Percentiles rank a stretch among this genome's conserved stretches.
These are phyloP conservation scores for Rhizomucor miehei DNA, from an alignment of 371 early-diverging fungal genomes.

Conservation along the genomic window DNA sequence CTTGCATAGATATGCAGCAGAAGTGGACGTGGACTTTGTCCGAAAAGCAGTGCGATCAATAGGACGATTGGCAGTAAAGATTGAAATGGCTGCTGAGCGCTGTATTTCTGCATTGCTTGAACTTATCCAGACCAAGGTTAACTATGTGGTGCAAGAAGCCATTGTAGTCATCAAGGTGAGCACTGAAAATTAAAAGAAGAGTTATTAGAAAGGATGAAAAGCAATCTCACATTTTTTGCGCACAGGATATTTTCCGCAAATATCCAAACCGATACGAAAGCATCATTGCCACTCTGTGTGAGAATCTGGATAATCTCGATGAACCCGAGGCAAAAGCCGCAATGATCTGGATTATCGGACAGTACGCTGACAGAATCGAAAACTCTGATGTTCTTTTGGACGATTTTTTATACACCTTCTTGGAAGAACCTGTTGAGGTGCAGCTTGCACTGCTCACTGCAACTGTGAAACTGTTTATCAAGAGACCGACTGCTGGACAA, in stretches of 20 bases:
- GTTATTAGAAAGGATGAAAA: background rate
- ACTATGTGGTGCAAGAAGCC: slow-evolving; percentile 90
- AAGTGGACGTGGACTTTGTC: slow-evolving; percentile 97
- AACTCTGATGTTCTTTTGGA: slow-evolving; percentile 83
- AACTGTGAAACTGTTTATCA: slow-evolving; percentile 92
- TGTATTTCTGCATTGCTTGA: slow-evolving; percentile 88
- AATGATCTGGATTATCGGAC: slow-evolving; percentile 96
- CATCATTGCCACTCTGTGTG: slow-evolving; percentile 85
- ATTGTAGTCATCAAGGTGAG: slow-evolving; percentile 88
- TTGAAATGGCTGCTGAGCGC: slow-evolving; percentile 82
- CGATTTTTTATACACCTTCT: slow-evolving; percentile 60
- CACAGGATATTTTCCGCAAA: slow-evolving; percentile 89
- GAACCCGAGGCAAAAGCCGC: slow-evolving; percentile 94
- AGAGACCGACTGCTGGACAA: slow-evolving; percentile 85
- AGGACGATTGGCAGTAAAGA: slow-evolving; percentile 91
- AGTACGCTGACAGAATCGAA: slow-evolving; percentile 90
- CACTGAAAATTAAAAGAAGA: background rate
- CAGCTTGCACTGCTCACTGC: slow-evolving; percentile 94
- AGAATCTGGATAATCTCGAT: slow-evolving; percentile 84
- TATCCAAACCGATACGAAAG: slow-evolving; percentile 88
- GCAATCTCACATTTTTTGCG: background rate
- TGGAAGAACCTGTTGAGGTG: slow-evolving; percentile 83
- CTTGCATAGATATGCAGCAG: slow-evolving; percentile 78
- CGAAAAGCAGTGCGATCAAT: slow-evolving; percentile 89
- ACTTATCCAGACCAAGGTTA: slow-evolving; percentile 86